These are phyloP conservation scores for Magnolia sinica DNA, from an alignment of 164 flowering plant genomes.

Conservation along the genomic window DNA sequence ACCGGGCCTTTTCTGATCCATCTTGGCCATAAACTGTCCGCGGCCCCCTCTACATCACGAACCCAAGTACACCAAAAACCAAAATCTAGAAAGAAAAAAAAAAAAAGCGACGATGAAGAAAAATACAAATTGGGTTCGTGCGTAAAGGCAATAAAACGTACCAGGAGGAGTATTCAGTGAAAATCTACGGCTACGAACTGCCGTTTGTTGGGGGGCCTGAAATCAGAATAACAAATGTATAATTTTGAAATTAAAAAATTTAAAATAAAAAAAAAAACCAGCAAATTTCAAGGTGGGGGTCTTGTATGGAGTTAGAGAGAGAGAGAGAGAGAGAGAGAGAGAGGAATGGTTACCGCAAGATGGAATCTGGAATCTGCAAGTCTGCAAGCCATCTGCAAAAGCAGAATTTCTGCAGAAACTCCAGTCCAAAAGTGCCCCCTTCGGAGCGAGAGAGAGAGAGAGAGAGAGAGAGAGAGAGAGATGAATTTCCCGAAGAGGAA, in stretches of 20 bases:
- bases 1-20: too few relatives aligned
- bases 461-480: background rate
- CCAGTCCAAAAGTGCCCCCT: conserved; percentile 13
- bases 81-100: too few relatives aligned
- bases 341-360: conserved; percentile 27
- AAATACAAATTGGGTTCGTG: background rate
- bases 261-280: background rate
- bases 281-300: too few relatives aligned
- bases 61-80: too few relatives aligned
- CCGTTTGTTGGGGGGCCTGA: conserved; percentile 46
- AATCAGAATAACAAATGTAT: conserved; percentile 16
- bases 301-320: background rate
- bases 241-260: background rate
- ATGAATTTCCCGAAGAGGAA: background rate
- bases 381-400: conserved; percentile 55
- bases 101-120: background rate
- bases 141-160: conserved; percentile 11
- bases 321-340: conserved; percentile 5
- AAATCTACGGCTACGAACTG: conserved; percentile 26
- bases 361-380: conserved; percentile 45
- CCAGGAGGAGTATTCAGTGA: conserved; percentile 33
- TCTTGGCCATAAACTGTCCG: too few relatives aligned
- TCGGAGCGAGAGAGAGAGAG: background rate
- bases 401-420: conserved; percentile 16
- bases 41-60: too few relatives aligned